Percentiles rank a stretch among this genome's conserved stretches.
Conservation (phyloP, 495 filamentous ascomycete species). For the Talaromyces liani region DNA sequence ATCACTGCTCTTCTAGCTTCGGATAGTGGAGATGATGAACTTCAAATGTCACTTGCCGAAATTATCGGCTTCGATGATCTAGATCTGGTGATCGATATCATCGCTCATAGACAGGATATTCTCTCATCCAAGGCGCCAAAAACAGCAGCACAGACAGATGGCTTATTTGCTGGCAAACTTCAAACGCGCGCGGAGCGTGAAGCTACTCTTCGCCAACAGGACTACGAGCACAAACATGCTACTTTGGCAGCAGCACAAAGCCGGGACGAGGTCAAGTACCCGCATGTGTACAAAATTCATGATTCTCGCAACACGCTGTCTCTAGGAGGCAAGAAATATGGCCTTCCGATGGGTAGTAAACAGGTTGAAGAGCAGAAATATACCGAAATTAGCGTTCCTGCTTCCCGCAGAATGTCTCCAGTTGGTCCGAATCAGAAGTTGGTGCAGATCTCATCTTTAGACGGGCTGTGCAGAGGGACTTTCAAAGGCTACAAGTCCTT, state of each 20-base stretch:
- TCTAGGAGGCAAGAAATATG: constrained; percentile 68
- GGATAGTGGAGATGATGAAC: constrained; percentile 64
- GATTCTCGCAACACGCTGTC: constrained; percentile 77
- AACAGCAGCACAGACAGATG: constrained; percentile 36
- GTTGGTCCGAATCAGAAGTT: constrained; percentile 64
- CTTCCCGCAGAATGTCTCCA: constrained; percentile 61
- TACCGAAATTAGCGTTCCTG: constrained; percentile 82
- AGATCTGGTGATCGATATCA: constrained; percentile 79
- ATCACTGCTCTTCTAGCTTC: constrained; percentile 60
- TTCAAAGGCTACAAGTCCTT: constrained; percentile 90
- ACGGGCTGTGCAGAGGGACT: constrained; percentile 82
- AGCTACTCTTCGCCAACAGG: constrained; percentile 60
- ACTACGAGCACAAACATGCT: constrained; percentile 76
- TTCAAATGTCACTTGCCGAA: constrained; percentile 86
- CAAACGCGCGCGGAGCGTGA: constrained; percentile 72
- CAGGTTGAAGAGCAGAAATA: constrained; percentile 62
- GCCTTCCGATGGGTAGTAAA: constrained; percentile 58
- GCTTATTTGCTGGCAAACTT: constrained; percentile 47
- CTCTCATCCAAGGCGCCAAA: constrained; percentile 27
- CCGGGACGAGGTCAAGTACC: constrained; percentile 64
- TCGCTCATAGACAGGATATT: constrained; percentile 64
- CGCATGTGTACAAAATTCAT: constrained; percentile 83
- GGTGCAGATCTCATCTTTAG: constrained; percentile 71
- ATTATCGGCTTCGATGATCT: constrained; percentile 88
- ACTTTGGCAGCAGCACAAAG: constrained; percentile 53